Evolutionary conservation across 1,139 yeast species (phyloP).

Genomic region (Zygosaccharomyces pseudobailii): DNA sequence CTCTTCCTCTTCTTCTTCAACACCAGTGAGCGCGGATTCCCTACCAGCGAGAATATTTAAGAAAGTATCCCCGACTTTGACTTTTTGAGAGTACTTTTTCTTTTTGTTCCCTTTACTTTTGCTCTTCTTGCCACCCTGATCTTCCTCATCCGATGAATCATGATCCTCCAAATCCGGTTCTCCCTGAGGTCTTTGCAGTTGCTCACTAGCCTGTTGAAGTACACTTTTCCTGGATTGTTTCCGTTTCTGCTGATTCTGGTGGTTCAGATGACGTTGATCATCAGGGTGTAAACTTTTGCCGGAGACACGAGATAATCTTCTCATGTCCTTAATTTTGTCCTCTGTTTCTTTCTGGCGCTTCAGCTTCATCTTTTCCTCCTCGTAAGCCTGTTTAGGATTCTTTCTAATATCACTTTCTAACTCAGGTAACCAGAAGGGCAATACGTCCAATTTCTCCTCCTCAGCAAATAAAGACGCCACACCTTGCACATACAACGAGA

Average conservation of each 20-base stretch:
- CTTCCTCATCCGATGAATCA: conserved; percentile 41
- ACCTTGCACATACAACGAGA: conserved; percentile 87
- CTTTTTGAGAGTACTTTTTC: conserved; percentile 8
- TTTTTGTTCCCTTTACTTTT: conserved; percentile 5
- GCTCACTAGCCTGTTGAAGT: conserved; percentile 6
- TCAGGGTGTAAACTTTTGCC: conserved; percentile 7
- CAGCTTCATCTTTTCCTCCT: conserved; percentile 45
- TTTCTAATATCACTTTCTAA: conserved; percentile 74
- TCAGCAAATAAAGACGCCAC: conserved; percentile 82
- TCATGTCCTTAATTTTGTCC: conserved; percentile 39
- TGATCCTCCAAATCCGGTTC: conserved; percentile 44
- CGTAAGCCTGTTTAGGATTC: conserved; percentile 71
- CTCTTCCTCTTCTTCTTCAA: conserved; percentile 88
- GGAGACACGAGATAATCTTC: conserved; percentile 31
- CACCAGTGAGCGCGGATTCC: conserved; percentile 43
- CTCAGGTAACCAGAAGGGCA: conserved; percentile 95
- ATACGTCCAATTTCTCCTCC: conserved; percentile 72
- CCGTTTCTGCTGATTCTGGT: conserved; percentile 1
- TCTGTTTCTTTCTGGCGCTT: conserved; percentile 46
- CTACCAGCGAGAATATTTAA: conserved; percentile 31
- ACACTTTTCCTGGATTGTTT: background rate
- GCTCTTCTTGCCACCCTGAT: conserved; percentile 16
- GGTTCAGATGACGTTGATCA: conserved; percentile 8
- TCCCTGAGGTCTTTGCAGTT: conserved; percentile 9
- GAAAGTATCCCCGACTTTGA: conserved; percentile 23